Base-by-base conservation (phyloP, 768 basidiomycete genomes). In the Boletus huronensis region DNA sequence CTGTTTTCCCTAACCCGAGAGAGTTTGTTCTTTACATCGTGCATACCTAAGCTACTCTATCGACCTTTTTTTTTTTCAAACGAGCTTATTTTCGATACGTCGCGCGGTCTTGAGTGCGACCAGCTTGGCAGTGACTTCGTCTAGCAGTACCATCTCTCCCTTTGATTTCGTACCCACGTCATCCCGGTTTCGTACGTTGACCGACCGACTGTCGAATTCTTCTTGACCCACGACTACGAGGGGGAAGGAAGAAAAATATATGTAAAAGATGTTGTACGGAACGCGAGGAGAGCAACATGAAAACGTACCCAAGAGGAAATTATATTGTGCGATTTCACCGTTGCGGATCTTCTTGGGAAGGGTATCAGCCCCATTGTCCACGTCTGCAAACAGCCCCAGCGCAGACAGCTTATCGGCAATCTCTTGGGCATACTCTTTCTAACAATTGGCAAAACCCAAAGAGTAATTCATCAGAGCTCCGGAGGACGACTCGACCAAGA, bases 331-430 rank as follows among this genome's bases (percentile, higher is more conserved):
- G 59, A 96, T 84, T 75, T 99, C 95, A 21, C 91, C 95, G 69
- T 98, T 98, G 28, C 95, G 82, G 65, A 99, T 92, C 80, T 98
- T 98, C 83, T 98, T 98, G 55, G 84, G 88, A 26, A 98, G 81
- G 0, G 97, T 98, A 65, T 97, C 88, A 39, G 88, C 85, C 34
- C 90, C 85, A 60, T 95, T 87, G 72, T 98, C 97, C 17, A 92
- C 93, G 63, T 98, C 97, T 42, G 89, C 88, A 66, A 82, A 98
- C 46, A 99, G 72, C 2, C 92, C 93, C 5, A 81, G 74, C 39
- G 79, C 77, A 53, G 77, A 77, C 5, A 98, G 79, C 58, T 76
- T 82, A 51, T 86, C 77, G 29, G 81, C 79, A 36, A 98, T 83
- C 66, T 95, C 83, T 26, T 85, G 75, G 3, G 96, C 97, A 65